Conservation (phyloP, 306 rosid species). For the Rosa lucieae region DNA sequence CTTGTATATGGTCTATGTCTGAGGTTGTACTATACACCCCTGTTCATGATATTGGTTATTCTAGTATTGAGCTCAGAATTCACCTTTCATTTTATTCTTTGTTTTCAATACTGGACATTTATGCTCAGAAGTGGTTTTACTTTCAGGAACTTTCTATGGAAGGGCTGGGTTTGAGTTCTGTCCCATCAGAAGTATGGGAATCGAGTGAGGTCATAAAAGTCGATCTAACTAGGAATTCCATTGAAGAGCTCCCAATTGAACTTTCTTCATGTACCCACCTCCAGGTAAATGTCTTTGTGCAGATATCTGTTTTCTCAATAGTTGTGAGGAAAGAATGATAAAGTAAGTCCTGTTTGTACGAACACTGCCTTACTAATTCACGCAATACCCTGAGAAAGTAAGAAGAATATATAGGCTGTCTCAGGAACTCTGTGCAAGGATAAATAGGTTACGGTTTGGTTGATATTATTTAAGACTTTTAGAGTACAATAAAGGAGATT, state of each 20-base stretch:
- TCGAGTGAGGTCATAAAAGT: conserved; percentile 65
- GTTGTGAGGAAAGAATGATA: neutral
- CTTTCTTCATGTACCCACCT: conserved; percentile 74
- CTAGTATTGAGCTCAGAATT: neutral
- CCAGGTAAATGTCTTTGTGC: conserved; percentile 44
- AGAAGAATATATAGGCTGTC: neutral
- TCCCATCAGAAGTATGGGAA: conserved; percentile 88
- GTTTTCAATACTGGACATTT: neutral
- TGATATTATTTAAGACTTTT: neutral
- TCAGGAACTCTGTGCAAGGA: neutral
- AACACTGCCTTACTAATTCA: neutral
- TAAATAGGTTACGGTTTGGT: neutral
- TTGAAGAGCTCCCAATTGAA: conserved; percentile 81
- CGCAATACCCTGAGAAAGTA: neutral
- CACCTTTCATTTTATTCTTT: neutral
- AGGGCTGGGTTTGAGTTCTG: conserved; percentile 69
- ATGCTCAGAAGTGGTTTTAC: conserved; percentile 18
- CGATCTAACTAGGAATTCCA: conserved; percentile 75
- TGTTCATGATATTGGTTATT: neutral
- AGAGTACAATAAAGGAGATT: neutral
- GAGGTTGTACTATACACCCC: neutral
- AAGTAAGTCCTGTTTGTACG: neutral
- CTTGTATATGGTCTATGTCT: neutral
- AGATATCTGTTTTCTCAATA: neutral
- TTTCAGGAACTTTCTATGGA: conserved; percentile 82